Conservation (phyloP, 2,329 filamentous ascomycete genomes). For the Mollisiaceae sp. region DNA sequence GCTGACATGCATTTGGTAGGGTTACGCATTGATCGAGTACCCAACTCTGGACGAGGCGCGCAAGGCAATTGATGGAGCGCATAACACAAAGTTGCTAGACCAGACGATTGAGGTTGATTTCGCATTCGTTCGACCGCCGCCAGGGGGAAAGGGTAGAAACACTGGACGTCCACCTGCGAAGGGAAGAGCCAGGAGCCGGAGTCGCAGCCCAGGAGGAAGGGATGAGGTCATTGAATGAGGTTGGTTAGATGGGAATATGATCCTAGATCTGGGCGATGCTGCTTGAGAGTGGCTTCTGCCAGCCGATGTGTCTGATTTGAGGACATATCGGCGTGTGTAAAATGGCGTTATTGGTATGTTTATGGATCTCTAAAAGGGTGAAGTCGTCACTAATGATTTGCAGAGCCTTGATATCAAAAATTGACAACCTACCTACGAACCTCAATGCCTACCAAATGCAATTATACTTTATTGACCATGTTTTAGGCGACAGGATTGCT, state of each 20-base stretch:
- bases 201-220: slow-evolving; percentile 40
- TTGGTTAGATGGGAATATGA: slow-evolving; percentile 10
- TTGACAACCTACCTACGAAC: neutral
- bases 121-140: slow-evolving; percentile 82
- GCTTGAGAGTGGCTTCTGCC: neutral
- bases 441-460: neutral
- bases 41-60: slow-evolving; percentile 78
- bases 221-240: slow-evolving; percentile 37
- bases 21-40: slow-evolving; percentile 86
- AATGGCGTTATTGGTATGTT: slow-evolving; percentile 41
- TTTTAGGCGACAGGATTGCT: neutral
- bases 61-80: slow-evolving; percentile 81
- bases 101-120: slow-evolving; percentile 84
- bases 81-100: slow-evolving; percentile 78
- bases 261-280: slow-evolving; percentile 7
- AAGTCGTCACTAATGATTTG: slow-evolving; percentile 3
- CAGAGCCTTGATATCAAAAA: slow-evolving; percentile 25
- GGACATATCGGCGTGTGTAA: slow-evolving; percentile 35
- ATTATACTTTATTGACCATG: neutral
- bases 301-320: slow-evolving; percentile 35
- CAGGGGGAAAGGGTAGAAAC: slow-evolving; percentile 50
- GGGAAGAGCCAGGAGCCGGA: slow-evolving; percentile 42
- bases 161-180: slow-evolving; percentile 43
- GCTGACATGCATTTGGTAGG: slow-evolving; percentile 52
- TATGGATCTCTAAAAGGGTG: slow-evolving; percentile 35